Conservation (phyloP, 2,329 filamentous ascomycete species). For the Kalmusia sp. region DNA sequence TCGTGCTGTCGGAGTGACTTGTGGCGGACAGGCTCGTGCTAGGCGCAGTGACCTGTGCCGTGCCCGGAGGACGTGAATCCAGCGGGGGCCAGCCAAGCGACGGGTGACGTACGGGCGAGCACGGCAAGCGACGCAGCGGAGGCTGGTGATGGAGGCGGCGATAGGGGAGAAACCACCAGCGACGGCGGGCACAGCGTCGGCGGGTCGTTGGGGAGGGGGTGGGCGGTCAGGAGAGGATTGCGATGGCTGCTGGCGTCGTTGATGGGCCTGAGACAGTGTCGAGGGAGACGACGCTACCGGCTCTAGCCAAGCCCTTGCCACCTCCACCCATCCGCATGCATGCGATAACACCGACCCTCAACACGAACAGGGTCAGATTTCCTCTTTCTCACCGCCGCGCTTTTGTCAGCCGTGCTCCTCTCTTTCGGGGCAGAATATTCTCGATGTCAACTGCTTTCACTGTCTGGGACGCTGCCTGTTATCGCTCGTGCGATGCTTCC, state of each 20-base stretch:
- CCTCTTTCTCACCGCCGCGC: not conserved
- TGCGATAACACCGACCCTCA: constrained; percentile 2
- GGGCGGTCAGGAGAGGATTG: constrained; percentile 13
- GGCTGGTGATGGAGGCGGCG: constrained; percentile 14
- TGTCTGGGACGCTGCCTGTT: too few relatives aligned
- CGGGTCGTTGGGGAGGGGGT: constrained; percentile 5
- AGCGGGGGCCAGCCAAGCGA: constrained; percentile 20
- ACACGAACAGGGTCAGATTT: not conserved
- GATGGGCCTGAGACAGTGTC: constrained; percentile 18
- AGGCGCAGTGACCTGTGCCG: constrained; percentile 18
- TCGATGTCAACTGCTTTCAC: too few relatives aligned
- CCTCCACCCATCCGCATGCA: constrained; percentile 14
- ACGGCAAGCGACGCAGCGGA: constrained; percentile 7
- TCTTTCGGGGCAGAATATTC: too few relatives aligned
- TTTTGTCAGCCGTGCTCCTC: not conserved
- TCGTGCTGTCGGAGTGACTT: constrained; percentile 7
- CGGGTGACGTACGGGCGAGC: constrained; percentile 23
- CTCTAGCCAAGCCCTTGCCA: constrained; percentile 17
- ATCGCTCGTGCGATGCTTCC: too few relatives aligned
- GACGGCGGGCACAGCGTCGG: constrained; percentile 4
- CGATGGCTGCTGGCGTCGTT: constrained; percentile 1
- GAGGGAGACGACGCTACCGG: constrained; percentile 11
- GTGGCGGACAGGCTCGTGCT: constrained; percentile 15
- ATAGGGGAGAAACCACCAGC: constrained; percentile 6
- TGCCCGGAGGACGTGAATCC: constrained; percentile 13